These are phyloP conservation scores for Gynandropsis gynandra DNA, from an alignment of 345 rosid species.

Conservation along the genomic window DNA sequence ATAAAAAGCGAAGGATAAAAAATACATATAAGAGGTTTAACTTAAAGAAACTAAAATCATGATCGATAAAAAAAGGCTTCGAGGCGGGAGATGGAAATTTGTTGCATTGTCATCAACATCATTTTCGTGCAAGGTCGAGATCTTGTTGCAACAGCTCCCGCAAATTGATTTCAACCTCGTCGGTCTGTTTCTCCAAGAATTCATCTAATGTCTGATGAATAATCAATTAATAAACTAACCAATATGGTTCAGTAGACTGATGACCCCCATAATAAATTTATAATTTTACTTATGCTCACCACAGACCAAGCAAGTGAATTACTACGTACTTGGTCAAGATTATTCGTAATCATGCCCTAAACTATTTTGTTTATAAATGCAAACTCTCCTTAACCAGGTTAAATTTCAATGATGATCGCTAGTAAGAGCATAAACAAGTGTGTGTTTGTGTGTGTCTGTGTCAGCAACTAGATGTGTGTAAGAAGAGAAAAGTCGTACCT, in stretches of 20 bases:
- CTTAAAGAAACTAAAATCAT: conserved; percentile 40
- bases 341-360: not conserved
- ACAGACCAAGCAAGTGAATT: no score
- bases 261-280: no score
- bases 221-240: conserved; percentile 2
- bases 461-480: not conserved
- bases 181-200: conserved; percentile 77
- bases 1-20: no score
- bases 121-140: conserved; percentile 75
- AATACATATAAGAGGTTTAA: no score
- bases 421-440: no score
- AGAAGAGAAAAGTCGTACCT: conserved; percentile 33
- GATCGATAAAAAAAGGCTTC: conserved; percentile 55
- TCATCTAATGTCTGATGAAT: conserved; percentile 67
- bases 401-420: not conserved
- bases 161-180: conserved; percentile 79
- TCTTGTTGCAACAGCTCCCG: conserved; percentile 92
- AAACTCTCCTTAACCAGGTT: not conserved
- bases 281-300: no score
- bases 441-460: no score
- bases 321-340: not conserved
- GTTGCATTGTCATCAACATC: conserved; percentile 62
- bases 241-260: not conserved
- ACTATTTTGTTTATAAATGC: not conserved
- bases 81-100: conserved; percentile 28